Base-by-base conservation (phyloP, 2,329 filamentous ascomycete species). In the Aureobasidium sp. region DNA sequence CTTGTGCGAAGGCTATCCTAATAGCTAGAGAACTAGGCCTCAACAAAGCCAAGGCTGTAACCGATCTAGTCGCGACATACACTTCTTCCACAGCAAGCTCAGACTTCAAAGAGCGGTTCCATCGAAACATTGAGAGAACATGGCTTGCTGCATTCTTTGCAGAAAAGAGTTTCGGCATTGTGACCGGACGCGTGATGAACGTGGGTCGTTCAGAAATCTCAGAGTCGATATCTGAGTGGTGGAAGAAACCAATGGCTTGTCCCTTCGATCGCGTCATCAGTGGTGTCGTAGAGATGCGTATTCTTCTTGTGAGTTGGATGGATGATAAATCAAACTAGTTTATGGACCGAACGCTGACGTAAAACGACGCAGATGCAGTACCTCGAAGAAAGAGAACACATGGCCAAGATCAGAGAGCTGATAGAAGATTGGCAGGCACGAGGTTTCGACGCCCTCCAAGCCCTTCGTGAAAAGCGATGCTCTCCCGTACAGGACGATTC, bases 101-200 rank as follows among this genome's bases (percentile, higher is more conserved):
- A 23, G 13, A 57, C 27, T 43, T 43, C n/a, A 57, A 45, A 4
- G 53, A 57, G 17, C 25, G 53, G 1, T 45, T 57, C 5, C n/a
- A 3, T 25, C 38, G 53, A 2, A 57, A 57, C 23, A 33, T 57
- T 21, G 38, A 57, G 17, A 31, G 53, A n/a, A 57, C 53, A 6
- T 57, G 53, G 53, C 38, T 57, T 35, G 38, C 38, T 25, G 53
- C 40, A 9, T 57, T 57, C 40, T 43, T 57, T 33, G 53, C 53
- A 11, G 53, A 57, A 35, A 57, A 57, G 29, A 57, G 53, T 19
- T 57, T 57, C 8, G 40, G 53, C n/a, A 45, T 57, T n/a, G 53
- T 45, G 4, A 57, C 53, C 5, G 53, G 53, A 40, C 53, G 53
- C 2, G 53, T 38, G 10, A 57, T 45, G 53, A 43, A 45, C 15